A percentile compares a stretch with the other conserved stretches of the same genome.
Conservation (phyloP, 352 stramenopile genomes). For the Peronospora tabacina region DNA sequence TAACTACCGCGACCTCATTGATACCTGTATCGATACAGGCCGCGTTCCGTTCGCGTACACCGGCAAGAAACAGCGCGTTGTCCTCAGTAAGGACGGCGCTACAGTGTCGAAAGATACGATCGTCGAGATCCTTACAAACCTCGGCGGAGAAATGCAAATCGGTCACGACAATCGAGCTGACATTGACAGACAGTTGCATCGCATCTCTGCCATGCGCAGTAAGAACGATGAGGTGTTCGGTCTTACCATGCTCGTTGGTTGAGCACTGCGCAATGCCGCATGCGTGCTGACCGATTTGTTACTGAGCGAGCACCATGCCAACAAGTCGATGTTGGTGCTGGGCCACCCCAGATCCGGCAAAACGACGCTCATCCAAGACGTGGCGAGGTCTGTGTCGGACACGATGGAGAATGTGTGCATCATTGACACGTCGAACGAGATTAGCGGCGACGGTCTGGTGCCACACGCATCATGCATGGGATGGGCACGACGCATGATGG, state of each 20-base stretch:
- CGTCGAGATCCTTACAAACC: conserved; percentile 34
- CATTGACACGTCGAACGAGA: conserved; percentile 89
- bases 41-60: conserved; percentile 29
- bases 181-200: conserved; percentile 65
- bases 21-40: conserved; percentile 36
- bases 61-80: conserved; percentile 23
- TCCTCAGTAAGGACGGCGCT: conserved; percentile 14
- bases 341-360: conserved; percentile 67
- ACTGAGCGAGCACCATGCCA: conserved; percentile 29
- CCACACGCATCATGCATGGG: conserved; percentile 71
- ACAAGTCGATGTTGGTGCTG: conserved; percentile 60
- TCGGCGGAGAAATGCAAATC: conserved; percentile 46
- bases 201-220: conserved; percentile 67
- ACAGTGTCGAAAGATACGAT: conserved; percentile 43
- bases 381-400: conserved; percentile 53
- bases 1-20: conserved; percentile 25
- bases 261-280: conserved; percentile 48
- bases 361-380: conserved; percentile 80
- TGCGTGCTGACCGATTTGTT: conserved; percentile 66
- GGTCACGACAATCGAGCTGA: conserved; percentile 71
- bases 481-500: conserved; percentile 73
- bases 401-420: conserved; percentile 70
- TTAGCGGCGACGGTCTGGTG: conserved; percentile 77
- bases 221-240: conserved; percentile 51
- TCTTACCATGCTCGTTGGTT: conserved; percentile 69